Percentiles rank a stretch among this genome's conserved stretches.
Conservation (phyloP, 805 yeast species). For the Saccharomycopsis amapae region DNA sequence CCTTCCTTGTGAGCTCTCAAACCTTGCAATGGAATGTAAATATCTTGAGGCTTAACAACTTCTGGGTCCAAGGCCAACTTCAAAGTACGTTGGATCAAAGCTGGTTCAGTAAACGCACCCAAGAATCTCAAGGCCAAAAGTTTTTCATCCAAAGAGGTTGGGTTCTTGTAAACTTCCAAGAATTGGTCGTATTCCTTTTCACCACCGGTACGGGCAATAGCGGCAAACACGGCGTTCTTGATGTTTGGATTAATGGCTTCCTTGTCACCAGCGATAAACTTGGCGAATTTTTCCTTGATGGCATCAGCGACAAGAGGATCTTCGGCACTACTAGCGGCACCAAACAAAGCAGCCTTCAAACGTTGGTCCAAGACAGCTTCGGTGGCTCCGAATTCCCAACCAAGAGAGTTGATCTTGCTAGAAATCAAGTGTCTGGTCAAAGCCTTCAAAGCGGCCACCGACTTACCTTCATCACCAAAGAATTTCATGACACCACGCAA, state of each 20-base stretch:
- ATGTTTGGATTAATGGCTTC: slow-evolving; percentile 69
- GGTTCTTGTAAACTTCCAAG: slow-evolving; percentile 50
- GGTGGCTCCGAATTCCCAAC: slow-evolving; percentile 52
- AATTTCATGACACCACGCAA: slow-evolving; percentile 49
- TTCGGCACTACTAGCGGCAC: slow-evolving; percentile 49
- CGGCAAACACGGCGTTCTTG: slow-evolving; percentile 54
- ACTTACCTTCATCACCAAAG: slow-evolving; percentile 35
- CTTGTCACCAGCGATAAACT: slow-evolving; percentile 54
- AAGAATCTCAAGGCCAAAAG: slow-evolving; percentile 60
- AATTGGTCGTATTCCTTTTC: slow-evolving; percentile 55
- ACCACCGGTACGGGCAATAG: slow-evolving; percentile 63
- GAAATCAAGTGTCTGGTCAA: slow-evolving; percentile 51
- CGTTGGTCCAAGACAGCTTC: slow-evolving; percentile 58
- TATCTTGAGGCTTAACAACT: slow-evolving; percentile 59
- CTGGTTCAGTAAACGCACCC: slow-evolving; percentile 52
- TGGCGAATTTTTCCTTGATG: slow-evolving; percentile 43
- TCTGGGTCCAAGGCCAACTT: slow-evolving; percentile 51
- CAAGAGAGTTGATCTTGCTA: slow-evolving; percentile 47
- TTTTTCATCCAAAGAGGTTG: slow-evolving; percentile 59
- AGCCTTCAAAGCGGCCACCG: slow-evolving; percentile 40
- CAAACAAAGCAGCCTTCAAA: slow-evolving; percentile 57
- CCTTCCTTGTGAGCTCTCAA: slow-evolving; percentile 58
- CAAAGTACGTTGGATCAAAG: slow-evolving; percentile 49
- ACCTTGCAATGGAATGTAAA: slow-evolving; percentile 71
- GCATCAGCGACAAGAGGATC: slow-evolving; percentile 33